Evolutionary conservation across 2,329 filamentous ascomycete genomes (phyloP).

Genomic region (Botrytis pseudocinerea): DNA sequence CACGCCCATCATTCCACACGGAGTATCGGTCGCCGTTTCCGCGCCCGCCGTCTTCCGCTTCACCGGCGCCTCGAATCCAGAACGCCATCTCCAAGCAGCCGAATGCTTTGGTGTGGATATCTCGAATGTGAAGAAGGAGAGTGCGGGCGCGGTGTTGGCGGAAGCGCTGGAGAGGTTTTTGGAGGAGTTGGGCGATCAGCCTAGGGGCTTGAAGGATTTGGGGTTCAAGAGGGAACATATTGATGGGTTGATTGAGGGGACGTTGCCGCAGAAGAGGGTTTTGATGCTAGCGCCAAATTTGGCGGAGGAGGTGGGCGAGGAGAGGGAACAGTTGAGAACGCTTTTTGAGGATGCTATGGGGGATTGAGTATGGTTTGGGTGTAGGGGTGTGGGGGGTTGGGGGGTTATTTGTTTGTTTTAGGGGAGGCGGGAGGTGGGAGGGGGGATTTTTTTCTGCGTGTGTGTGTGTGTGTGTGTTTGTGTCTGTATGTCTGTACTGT

Average conservation of each 20-base stretch:
- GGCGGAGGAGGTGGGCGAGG: slow-evolving; percentile 65
- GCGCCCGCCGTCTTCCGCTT: slow-evolving; percentile 93
- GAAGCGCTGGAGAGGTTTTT: slow-evolving; percentile 84
- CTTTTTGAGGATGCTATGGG: slow-evolving; percentile 66
- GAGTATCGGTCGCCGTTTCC: slow-evolving; percentile 91
- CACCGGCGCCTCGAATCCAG: slow-evolving; percentile 86
- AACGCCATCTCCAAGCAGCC: slow-evolving; percentile 85
- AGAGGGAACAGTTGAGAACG: slow-evolving; percentile 68
- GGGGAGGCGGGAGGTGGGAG: too few species aligned
- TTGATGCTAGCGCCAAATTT: slow-evolving; percentile 87
- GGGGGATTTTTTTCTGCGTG: background rate
- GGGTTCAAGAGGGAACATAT: slow-evolving; percentile 78
- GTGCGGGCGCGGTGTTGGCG: slow-evolving; percentile 81
- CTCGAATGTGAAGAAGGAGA: slow-evolving; percentile 82
- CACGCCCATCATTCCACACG: slow-evolving; percentile 85
- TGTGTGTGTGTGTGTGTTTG: background rate
- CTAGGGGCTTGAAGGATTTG: slow-evolving; percentile 76
- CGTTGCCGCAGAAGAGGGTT: slow-evolving; percentile 87
- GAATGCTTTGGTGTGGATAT: slow-evolving; percentile 91
- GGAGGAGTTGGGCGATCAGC: slow-evolving; percentile 83
- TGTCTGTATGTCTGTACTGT: background rate
- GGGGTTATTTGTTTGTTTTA: too few species aligned
- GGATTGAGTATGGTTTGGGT: background rate
- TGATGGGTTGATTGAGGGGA: slow-evolving; percentile 86
- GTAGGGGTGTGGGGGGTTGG: background rate